phyloP scores from a whole-genome alignment of 2,329 filamentous ascomycete species.

The Colletotrichum sidae region DNA sequence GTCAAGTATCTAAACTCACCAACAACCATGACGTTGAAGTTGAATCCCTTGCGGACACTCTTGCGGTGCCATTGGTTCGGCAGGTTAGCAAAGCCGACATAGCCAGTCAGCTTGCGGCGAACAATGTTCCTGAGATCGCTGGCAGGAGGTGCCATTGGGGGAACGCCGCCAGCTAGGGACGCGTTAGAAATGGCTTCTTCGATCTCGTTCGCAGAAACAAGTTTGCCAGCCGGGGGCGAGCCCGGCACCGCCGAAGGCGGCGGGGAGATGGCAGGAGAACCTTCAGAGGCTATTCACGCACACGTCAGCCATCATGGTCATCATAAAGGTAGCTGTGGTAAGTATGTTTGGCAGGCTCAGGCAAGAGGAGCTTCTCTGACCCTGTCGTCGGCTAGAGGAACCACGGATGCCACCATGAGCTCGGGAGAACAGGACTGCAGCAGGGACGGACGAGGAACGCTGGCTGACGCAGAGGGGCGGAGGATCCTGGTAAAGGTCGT shows the following conservation, averaged over 20 bases:
- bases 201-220: slow-evolving; percentile 46
- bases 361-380: slow-evolving; percentile 30
- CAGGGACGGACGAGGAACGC: not conserved
- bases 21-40: slow-evolving; percentile 99
- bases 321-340: not conserved
- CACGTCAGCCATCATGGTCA: slow-evolving; percentile 49
- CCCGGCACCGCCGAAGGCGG: slow-evolving; percentile 55
- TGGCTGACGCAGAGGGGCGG: slow-evolving; percentile 27
- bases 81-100: slow-evolving; percentile 98
- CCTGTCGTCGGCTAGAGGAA: not conserved
- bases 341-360: slow-evolving; percentile 26
- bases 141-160: slow-evolving; percentile 57
- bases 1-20: slow-evolving; percentile 70
- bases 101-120: slow-evolving; percentile 96
- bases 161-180: slow-evolving; percentile 43
- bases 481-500: slow-evolving; percentile 55
- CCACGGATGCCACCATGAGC: no score
- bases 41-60: slow-evolving; percentile 99
- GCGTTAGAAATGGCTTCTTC: slow-evolving; percentile 52
- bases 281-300: slow-evolving; percentile 56
- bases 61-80: slow-evolving; percentile 99
- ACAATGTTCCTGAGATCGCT: slow-evolving; percentile 93
- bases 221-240: slow-evolving; percentile 54
- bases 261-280: slow-evolving; percentile 52
- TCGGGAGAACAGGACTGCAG: no score